A percentile compares a stretch with the other conserved stretches of the same genome.
Evolutionary conservation across 305 asterid genomes (phyloP).

Genomic region (Rubia tinctorum): DNA sequence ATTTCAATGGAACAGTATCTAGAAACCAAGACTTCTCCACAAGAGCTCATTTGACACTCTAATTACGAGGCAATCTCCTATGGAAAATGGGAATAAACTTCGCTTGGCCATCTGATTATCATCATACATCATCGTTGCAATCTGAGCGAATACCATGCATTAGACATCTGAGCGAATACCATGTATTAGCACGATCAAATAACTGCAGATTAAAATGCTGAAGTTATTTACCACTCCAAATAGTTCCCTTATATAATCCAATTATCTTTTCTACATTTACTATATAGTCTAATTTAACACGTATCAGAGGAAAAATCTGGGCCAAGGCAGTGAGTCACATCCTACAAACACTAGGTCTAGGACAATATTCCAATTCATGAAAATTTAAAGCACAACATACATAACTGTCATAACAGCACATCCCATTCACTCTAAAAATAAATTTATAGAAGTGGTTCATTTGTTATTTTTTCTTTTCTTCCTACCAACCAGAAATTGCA

Average conservation of each 20-base stretch:
- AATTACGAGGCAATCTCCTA: slow-evolving; percentile 46
- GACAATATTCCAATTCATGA: neutral
- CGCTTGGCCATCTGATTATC: slow-evolving; percentile 54
- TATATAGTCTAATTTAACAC: slow-evolving; percentile 17
- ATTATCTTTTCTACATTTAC: slow-evolving; percentile 12
- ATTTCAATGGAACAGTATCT: slow-evolving; percentile 20
- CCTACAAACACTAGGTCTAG: neutral
- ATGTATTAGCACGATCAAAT: slow-evolving; percentile 51
- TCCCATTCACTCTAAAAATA: neutral
- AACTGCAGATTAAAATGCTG: slow-evolving; percentile 30
- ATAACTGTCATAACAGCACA: neutral
- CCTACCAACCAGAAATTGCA: neutral
- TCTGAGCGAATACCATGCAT: slow-evolving; percentile 71
- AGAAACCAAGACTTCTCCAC: slow-evolving; percentile 25
- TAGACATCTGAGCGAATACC: slow-evolving; percentile 79
- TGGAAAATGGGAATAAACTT: slow-evolving; percentile 37
- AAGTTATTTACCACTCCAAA: slow-evolving; percentile 22
- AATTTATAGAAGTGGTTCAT: neutral
- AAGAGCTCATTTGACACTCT: slow-evolving; percentile 37
- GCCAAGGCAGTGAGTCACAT: slow-evolving; percentile 11
- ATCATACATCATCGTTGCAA: slow-evolving; percentile 85
- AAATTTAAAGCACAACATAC: neutral
- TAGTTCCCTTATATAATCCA: slow-evolving; percentile 21
- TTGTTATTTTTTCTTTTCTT: neutral
- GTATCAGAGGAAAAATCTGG: slow-evolving; percentile 19